Evolutionary conservation across 352 stramenopile species (phyloP), one percentile per base, ranked within the genome.

Genomic region (Phytophthora citricola): DNA sequence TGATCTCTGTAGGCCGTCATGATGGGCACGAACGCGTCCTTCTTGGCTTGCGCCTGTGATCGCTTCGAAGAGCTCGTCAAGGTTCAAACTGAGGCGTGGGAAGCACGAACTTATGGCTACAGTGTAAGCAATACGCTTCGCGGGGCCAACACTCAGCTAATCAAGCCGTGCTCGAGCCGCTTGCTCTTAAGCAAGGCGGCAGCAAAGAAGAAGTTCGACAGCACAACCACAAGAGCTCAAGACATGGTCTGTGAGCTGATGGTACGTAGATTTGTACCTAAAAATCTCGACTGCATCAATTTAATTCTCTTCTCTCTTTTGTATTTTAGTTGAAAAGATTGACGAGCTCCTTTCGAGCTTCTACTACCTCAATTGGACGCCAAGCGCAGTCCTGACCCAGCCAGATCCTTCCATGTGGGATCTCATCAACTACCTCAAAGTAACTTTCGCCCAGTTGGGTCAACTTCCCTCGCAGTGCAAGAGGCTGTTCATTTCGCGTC

Each of bases 161-260:
- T 72, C 0, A 88, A 88, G 43, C 77, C 76, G 24, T 87, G 71
- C 29, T 87, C 79, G 0, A 88, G 76, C 9, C 75, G 77, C 32
- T 44, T 76, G 5, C 63, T 89, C 1, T 43, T 88, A 26, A 89
- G 76, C 58, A 91, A 90, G 40, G 79, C 81, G 15, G 79, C 81
- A 17, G 85, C 85, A 4, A 93, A 93, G 65, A 91, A 93, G 61
- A 90, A 89, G 59, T 91, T 93, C 59, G 81, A 91, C n/a, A 90
- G 73, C 47, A 92, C 85, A 14, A 92, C 81, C 56, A 92, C 85
- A 4, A 71, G 83, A 65, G 83, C 85, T 15, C 85, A 93, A 70
- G 85, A 93, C 43, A 91, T 93, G 81, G 85, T 93, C 7, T 93
- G 85, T 45, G 85, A 93, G 46, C 69, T 93, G 46, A 93, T 93